These are phyloP conservation scores for Sedum album DNA, from an alignment of 164 flowering plant species.

Conservation along the genomic window DNA sequence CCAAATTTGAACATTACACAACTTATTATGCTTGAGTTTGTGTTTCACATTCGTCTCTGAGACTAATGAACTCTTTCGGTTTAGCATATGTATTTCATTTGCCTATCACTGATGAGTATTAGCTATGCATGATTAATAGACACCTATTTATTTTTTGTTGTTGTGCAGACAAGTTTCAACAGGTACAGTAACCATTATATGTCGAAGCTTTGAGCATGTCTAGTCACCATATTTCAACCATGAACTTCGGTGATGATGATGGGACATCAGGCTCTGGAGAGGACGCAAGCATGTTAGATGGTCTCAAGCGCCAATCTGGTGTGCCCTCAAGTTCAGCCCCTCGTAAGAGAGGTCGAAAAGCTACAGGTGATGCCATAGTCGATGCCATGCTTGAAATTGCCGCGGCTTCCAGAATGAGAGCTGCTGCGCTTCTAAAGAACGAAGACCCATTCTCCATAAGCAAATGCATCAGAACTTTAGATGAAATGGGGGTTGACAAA, in stretches of 20 bases:
- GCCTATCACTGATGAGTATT: too few species aligned
- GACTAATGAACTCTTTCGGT: too few species aligned
- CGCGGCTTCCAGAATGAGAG: slow-evolving; percentile 71
- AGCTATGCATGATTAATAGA: background rate
- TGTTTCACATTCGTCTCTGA: too few species aligned
- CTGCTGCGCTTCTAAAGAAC: slow-evolving; percentile 48
- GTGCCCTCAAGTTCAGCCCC: slow-evolving; percentile 36
- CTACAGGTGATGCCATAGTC: slow-evolving; percentile 56
- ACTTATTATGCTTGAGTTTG: too few species aligned
- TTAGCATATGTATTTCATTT: too few species aligned
- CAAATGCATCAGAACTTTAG: slow-evolving; percentile 59
- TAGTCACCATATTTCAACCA: slow-evolving; percentile 27
- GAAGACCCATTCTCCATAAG: slow-evolving; percentile 65
- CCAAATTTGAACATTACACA: too few species aligned
- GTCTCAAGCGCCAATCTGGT: slow-evolving; percentile 43
- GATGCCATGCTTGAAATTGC: slow-evolving; percentile 81
- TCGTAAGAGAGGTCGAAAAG: slow-evolving; percentile 62
- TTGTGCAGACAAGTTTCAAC: background rate
- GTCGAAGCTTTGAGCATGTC: slow-evolving; percentile 32
- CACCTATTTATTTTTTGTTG: background rate
- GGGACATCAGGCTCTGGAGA: slow-evolving; percentile 66
- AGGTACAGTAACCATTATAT: slow-evolving; percentile 9
- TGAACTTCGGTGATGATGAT: slow-evolving; percentile 41
- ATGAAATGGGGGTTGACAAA: slow-evolving; percentile 63
- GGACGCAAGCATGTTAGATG: slow-evolving; percentile 51